A percentile compares a stretch with the other conserved stretches of the same genome.
phyloP scores from a whole-genome alignment of 345 rosid species.

The Moringa oleifera region DNA sequence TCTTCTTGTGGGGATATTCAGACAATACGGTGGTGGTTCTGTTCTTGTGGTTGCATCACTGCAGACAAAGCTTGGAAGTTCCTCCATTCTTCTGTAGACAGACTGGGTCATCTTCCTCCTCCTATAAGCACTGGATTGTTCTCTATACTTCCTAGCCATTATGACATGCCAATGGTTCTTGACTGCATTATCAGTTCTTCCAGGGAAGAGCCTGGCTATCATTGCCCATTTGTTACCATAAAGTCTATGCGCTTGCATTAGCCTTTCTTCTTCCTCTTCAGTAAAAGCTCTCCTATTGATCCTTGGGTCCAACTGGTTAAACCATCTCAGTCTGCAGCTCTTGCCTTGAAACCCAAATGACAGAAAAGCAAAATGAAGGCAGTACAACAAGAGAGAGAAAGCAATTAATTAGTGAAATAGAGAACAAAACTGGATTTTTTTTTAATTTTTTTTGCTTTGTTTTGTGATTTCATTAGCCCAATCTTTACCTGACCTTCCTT shows the following conservation, averaged over 20 bases:
- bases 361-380: not conserved
- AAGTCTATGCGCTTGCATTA: constrained; percentile 87
- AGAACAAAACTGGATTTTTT: no score
- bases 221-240: constrained; percentile 99
- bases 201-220: constrained; percentile 95
- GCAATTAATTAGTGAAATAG: no score
- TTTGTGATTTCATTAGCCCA: no score
- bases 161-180: constrained; percentile 99
- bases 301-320: constrained; percentile 94
- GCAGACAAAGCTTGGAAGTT: constrained; percentile 23
- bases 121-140: constrained; percentile 74
- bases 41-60: constrained; percentile 18
- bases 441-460: no score
- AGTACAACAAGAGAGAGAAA: no score
- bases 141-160: constrained; percentile 94
- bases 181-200: constrained; percentile 97
- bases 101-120: constrained; percentile 53
- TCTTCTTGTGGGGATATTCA: constrained; percentile 17
- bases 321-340: constrained; percentile 96
- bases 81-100: constrained; percentile 27
- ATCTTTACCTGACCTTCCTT: constrained; percentile 87
- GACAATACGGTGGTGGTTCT: constrained; percentile 19
- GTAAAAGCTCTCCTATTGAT: constrained; percentile 84
- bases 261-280: constrained; percentile 94
- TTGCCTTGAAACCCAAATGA: constrained; percentile 44